phyloP scores from a whole-genome alignment of 768 basidiomycete genomes.

The Neoboletus magnificus region DNA sequence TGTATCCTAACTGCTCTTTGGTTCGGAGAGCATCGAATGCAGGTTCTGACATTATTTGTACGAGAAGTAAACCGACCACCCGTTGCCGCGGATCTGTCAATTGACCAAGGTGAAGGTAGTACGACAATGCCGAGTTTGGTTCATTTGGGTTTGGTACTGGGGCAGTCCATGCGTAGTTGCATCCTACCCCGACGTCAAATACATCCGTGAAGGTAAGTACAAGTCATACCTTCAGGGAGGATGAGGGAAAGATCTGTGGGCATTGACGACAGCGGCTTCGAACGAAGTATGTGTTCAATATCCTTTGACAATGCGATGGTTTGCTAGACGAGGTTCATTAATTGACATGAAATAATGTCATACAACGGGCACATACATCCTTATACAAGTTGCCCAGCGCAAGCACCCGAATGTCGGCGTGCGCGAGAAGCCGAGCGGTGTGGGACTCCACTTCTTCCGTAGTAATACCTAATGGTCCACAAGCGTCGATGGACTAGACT shows the following conservation, averaged over 20 bases:
- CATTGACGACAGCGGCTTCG: slow-evolving; percentile 40
- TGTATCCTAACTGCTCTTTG: slow-evolving; percentile 93
- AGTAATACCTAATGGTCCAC: slow-evolving; percentile 54
- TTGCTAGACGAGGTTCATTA: slow-evolving; percentile 47
- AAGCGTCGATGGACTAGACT: not conserved
- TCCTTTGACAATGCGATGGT: slow-evolving; percentile 69
- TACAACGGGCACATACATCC: slow-evolving; percentile 50
- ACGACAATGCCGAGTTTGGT: slow-evolving; percentile 81
- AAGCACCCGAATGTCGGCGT: slow-evolving; percentile 67
- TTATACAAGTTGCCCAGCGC: slow-evolving; percentile 83
- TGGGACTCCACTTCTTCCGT: slow-evolving; percentile 67
- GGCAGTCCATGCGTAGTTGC: slow-evolving; percentile 62
- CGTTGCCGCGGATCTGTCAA: slow-evolving; percentile 60
- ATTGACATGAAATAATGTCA: not conserved
- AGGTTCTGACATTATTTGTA: slow-evolving; percentile 86
- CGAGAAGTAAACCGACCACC: slow-evolving; percentile 66
- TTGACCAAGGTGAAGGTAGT: slow-evolving; percentile 79
- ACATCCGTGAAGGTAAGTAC: not conserved
- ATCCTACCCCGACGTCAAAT: slow-evolving; percentile 44
- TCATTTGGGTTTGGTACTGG: slow-evolving; percentile 80
- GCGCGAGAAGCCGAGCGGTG: slow-evolving; percentile 53
- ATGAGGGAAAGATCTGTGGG: slow-evolving; percentile 53
- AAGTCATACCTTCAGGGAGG: slow-evolving; percentile 60
- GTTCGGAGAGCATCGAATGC: slow-evolving; percentile 89
- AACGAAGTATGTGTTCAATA: slow-evolving; percentile 61